These are phyloP conservation scores for Rosa persica DNA, from an alignment of 306 rosid species.

Conservation along the genomic window DNA sequence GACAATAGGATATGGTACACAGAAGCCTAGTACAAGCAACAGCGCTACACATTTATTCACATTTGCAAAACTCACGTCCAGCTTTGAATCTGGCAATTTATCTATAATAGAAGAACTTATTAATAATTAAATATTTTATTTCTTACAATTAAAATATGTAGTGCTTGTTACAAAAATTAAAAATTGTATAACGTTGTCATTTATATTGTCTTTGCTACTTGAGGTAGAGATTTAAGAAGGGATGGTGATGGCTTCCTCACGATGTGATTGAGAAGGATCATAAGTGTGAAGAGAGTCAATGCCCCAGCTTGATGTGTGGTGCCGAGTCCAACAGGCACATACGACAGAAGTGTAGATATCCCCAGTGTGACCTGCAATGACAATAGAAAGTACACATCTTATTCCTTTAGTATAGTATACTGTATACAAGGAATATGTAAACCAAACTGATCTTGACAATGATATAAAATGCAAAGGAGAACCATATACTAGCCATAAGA, in stretches of 20 bases:
- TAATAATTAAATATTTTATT: neutral
- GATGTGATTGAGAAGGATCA: conserved; percentile 68
- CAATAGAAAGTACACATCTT: too few species aligned
- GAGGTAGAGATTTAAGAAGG: conserved; percentile 78
- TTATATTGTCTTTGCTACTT: conserved; percentile 15
- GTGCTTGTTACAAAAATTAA: neutral
- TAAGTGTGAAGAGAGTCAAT: conserved; percentile 66
- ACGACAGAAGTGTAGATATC: conserved; percentile 70
- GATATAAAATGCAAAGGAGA: neutral
- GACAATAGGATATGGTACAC: neutral
- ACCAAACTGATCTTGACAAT: neutral
- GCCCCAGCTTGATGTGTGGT: conserved; percentile 92
- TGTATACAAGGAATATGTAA: too few species aligned
- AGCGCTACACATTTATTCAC: neutral
- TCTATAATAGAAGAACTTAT: neutral
- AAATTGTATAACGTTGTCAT: neutral
- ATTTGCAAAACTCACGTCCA: neutral
- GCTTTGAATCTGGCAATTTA: neutral
- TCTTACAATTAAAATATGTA: neutral
- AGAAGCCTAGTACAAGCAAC: neutral
- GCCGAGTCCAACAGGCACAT: conserved; percentile 83
- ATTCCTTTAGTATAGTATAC: too few species aligned
- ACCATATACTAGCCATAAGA: neutral
- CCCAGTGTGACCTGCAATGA: conserved; percentile 69
- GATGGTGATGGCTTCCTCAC: conserved; percentile 65